Base-by-base conservation (phyloP, 2,329 filamentous ascomycete genomes). In the Tolypocladium cylindrosporum region DNA sequence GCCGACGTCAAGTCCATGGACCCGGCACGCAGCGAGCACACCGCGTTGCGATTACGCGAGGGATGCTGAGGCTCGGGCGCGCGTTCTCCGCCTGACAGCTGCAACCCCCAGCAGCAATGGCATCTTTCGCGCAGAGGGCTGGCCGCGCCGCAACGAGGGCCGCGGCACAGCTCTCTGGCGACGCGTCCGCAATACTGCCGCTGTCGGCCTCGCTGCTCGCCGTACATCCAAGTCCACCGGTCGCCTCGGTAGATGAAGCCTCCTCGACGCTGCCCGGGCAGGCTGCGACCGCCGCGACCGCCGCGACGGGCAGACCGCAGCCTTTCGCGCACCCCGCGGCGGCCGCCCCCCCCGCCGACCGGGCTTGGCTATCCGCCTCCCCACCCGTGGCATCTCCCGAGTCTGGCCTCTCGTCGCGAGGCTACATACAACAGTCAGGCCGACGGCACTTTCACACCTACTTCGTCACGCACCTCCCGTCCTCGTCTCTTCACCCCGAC, bases 381-480 rank as follows among this genome's bases (percentile, higher is more conserved):
- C 41, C 55, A 48, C 51, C 48, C 21, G 27, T 34, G 45, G 21
- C 43, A 19, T 53, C 36, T 27, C 9, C 14, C 41, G 43, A 45
- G 39, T 4, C 42, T 40, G 43, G 19, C 27, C 51, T 42, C 55
- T 56, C 37, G 27, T 56, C 34, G 54, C 54, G 34, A 48, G 52
- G 43, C 61, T 31, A 41, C 36, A 7, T 37, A 11, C 58, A 63
- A 51, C 55, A 58, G 45, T 39, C 61, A 9, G 45, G 60, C 21
- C 76, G 74, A 56, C 81, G 83, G 54, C 72, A 74, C 61, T 97
- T 97, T 72, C 91, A 97, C 76, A 91, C 95, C 66, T 97, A 99
- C 77, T 99, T 99, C 72, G 90, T 97, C 60, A 96, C 94, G 10
- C 91, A 97, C 71, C 82, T 99, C 1, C 93, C 94, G 5, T 96